Percentiles rank a stretch among this genome's conserved stretches.
Evolutionary conservation across 257 asterid genomes (phyloP).

Genomic region (Lithospermum erythrorhizon): DNA sequence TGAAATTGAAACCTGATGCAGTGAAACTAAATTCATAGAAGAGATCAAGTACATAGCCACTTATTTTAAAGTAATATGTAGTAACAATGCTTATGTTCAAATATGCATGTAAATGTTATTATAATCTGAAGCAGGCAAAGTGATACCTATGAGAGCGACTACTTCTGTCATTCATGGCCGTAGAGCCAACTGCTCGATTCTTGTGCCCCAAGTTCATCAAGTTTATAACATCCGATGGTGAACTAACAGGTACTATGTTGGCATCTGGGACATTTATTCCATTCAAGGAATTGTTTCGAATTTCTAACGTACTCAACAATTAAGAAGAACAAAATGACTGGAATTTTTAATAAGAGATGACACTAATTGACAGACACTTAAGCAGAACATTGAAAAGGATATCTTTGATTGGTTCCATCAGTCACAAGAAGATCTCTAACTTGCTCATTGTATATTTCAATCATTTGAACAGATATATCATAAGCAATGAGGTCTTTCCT

Average conservation of each 20-base stretch:
- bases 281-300: slow-evolving; percentile 44
- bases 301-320: slow-evolving; percentile 52
- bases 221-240: slow-evolving; percentile 53
- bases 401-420: slow-evolving; percentile 49
- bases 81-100: too few species aligned
- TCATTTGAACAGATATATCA: slow-evolving; percentile 79
- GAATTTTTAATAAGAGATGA: neutral
- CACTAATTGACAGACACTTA: slow-evolving; percentile 1
- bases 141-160: slow-evolving; percentile 85
- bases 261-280: slow-evolving; percentile 67
- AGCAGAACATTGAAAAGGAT: slow-evolving; percentile 36
- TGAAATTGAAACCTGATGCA: too few species aligned
- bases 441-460: slow-evolving; percentile 90
- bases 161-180: slow-evolving; percentile 66
- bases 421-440: slow-evolving; percentile 73
- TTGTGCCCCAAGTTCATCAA: slow-evolving; percentile 72
- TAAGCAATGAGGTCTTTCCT: slow-evolving; percentile 60
- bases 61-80: too few species aligned
- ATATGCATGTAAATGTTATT: too few species aligned
- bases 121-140: neutral
- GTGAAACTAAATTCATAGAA: too few species aligned
- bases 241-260: slow-evolving; percentile 47
- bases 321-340: slow-evolving; percentile 18
- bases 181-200: slow-evolving; percentile 70
- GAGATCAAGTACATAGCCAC: too few species aligned